These are phyloP conservation scores for Gomphus sp. DNA, from an alignment of 1,284 basidiomycete species.

Conservation along the genomic window DNA sequence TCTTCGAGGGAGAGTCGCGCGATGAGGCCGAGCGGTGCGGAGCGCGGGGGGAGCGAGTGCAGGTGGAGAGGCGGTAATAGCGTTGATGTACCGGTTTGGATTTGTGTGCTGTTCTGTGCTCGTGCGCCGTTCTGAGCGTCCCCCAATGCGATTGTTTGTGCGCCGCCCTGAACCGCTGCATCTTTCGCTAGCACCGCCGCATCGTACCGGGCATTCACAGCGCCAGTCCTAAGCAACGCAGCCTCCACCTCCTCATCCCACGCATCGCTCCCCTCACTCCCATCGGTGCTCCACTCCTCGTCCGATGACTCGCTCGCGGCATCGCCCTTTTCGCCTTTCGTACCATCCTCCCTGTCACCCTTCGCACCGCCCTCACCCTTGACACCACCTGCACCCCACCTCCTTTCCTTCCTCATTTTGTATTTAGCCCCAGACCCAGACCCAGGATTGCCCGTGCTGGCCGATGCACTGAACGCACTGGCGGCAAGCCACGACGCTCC, in stretches of 20 bases:
- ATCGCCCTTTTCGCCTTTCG: background rate
- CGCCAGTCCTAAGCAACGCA: background rate
- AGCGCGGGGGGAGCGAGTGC: too few species aligned
- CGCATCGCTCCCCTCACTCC: slow-evolving; percentile 17
- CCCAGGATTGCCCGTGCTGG: background rate
- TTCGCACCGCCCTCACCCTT: background rate
- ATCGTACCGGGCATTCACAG: background rate
- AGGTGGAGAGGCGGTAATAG: background rate
- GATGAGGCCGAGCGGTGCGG: background rate
- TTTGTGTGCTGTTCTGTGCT: background rate
- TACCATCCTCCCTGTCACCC: background rate
- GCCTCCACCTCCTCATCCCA: background rate
- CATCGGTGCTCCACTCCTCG: slow-evolving; percentile 24
- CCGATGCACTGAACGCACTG: background rate
- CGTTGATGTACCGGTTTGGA: background rate
- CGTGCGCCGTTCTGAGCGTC: too few species aligned
- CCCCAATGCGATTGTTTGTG: too few species aligned
- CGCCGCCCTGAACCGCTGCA: too few species aligned
- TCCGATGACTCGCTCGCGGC: slow-evolving; percentile 13
- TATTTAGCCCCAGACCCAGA: background rate
- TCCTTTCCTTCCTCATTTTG: background rate
- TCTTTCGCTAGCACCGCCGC: background rate
- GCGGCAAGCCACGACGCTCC: background rate
- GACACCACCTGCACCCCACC: background rate
- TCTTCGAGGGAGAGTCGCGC: background rate